phyloP scores from a whole-genome alignment of 129 eudicot species.

The Helichrysum umbraculigerum region DNA sequence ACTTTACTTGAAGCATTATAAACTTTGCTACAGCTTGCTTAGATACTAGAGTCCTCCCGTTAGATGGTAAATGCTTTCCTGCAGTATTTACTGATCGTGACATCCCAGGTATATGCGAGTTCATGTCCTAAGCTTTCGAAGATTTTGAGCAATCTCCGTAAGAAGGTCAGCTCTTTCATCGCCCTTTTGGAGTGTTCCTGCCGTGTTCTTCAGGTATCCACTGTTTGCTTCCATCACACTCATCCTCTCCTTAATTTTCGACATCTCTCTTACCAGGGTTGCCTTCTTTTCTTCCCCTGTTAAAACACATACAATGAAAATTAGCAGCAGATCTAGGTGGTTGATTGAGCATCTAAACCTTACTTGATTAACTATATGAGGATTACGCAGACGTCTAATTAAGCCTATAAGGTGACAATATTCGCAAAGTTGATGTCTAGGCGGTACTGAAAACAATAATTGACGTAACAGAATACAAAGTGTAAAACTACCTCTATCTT shows the following conservation, averaged over 20 bases:
- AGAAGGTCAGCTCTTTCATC: conserved; percentile 72
- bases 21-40: background rate
- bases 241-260: conserved; percentile 55
- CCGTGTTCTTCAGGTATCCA: conserved; percentile 64
- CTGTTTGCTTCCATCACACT: conserved; percentile 73
- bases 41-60: conserved; percentile 1
- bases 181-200: conserved; percentile 60
- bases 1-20: background rate
- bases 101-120: background rate
- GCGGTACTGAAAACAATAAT: too few species aligned
- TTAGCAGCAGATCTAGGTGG: conserved; percentile 3
- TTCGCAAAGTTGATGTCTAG: too few species aligned
- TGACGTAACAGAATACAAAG: background rate
- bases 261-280: conserved; percentile 54
- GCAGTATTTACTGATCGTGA: background rate
- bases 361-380: background rate
- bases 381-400: background rate
- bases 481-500: conserved; percentile 42
- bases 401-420: background rate
- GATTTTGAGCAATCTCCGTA: conserved; percentile 78
- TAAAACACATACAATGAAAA: conserved; percentile 11
- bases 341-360: background rate
- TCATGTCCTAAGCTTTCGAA: conserved; percentile 45
- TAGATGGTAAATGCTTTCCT: background rate
- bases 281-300: conserved; percentile 47